Percentiles rank a stretch among this genome's conserved stretches.
Evolutionary conservation across 345 rosid species (phyloP).

Genomic region (Raphanus sativus): DNA sequence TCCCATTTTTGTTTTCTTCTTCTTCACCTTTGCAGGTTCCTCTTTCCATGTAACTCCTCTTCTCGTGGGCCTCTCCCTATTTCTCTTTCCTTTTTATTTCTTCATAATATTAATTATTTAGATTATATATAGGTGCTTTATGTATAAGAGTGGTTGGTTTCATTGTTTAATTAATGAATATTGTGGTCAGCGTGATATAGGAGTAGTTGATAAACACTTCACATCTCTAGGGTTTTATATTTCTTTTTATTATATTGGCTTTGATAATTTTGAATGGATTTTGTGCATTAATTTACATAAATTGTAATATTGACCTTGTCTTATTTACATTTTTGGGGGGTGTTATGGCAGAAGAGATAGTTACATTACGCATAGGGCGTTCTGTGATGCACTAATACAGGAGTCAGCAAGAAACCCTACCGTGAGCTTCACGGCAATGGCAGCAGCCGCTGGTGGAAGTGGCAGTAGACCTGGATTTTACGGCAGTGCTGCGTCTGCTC

Average conservation of each 20-base stretch:
- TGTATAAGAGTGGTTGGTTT: slow-evolving; percentile 33
- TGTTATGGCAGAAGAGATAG: slow-evolving; percentile 66
- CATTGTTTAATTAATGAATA: slow-evolving; percentile 13
- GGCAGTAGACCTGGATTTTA: slow-evolving; percentile 44
- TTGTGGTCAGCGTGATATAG: slow-evolving; percentile 29
- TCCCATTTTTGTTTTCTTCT: slow-evolving; percentile 42
- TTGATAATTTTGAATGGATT: too few relatives aligned
- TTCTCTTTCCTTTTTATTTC: slow-evolving; percentile 13
- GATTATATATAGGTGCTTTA: slow-evolving; percentile 1
- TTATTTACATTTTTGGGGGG: neutral
- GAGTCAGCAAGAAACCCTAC: slow-evolving; percentile 68
- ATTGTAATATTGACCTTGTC: neutral
- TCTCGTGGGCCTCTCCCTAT: slow-evolving; percentile 19
- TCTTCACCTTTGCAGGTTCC: slow-evolving; percentile 40
- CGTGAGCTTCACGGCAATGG: slow-evolving; percentile 44
- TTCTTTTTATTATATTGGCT: neutral
- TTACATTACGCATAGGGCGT: slow-evolving; percentile 82
- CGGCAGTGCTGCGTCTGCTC: slow-evolving; percentile 40
- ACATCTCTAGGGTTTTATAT: slow-evolving; percentile 22
- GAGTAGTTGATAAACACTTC: slow-evolving; percentile 39
- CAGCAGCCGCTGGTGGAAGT: slow-evolving; percentile 23
- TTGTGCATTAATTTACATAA: neutral
- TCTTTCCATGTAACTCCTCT: slow-evolving; percentile 43
- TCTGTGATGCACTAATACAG: slow-evolving; percentile 79
- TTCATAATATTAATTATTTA: neutral